Evolutionary conservation across 1,284 basidiomycete species (phyloP).

Genomic region (Trametes versicolor): DNA sequence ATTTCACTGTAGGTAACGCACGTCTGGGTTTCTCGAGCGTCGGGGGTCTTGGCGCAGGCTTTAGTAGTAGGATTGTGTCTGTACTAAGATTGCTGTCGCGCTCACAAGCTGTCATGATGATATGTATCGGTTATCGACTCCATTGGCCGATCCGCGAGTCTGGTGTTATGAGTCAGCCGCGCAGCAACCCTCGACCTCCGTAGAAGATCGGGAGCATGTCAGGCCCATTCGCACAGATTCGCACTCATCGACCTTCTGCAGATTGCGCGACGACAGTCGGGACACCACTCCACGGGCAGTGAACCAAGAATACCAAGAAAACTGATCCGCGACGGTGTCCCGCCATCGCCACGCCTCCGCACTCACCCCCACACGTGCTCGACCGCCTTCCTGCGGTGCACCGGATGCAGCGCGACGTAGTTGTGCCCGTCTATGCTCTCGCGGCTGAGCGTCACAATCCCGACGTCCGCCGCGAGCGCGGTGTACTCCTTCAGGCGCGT

Average conservation of each 20-base stretch:
- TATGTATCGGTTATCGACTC: constrained; percentile 30
- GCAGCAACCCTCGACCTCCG: background rate
- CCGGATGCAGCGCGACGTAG: constrained; percentile 57
- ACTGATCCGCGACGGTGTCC: background rate
- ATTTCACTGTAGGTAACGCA: constrained; percentile 28
- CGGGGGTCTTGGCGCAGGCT: constrained; percentile 27
- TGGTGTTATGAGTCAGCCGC: too few species aligned
- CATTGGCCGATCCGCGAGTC: constrained; percentile 1
- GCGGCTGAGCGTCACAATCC: constrained; percentile 54
- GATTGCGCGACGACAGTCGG: background rate
- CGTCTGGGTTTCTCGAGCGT: constrained; percentile 22
- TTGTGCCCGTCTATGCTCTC: constrained; percentile 44
- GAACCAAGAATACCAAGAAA: background rate
- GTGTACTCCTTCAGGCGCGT: constrained; percentile 58
- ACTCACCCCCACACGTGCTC: constrained; percentile 7
- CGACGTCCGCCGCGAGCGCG: constrained; percentile 55
- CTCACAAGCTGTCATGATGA: constrained; percentile 32
- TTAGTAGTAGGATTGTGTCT: constrained; percentile 35
- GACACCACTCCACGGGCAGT: background rate
- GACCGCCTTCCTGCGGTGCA: constrained; percentile 26
- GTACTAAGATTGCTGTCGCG: constrained; percentile 37
- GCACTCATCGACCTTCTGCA: background rate
- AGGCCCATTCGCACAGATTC: background rate
- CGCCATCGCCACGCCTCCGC: background rate
- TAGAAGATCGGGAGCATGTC: background rate